Conservation (phyloP, 2,329 filamentous ascomycete species). For the Calonectria pseudoreteaudii region DNA sequence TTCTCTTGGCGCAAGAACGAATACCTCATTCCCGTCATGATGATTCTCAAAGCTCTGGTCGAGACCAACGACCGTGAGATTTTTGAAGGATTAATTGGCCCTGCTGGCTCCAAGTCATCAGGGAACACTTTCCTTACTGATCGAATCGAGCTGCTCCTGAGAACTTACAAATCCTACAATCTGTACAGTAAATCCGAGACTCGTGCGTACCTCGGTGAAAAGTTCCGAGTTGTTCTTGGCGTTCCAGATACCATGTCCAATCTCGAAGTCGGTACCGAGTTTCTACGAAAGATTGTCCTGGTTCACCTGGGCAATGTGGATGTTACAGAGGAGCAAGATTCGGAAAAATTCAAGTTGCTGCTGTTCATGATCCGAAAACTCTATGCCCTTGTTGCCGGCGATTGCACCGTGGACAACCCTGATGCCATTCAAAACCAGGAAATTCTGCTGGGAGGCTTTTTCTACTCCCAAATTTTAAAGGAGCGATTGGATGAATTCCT, state of each 20-base stretch:
- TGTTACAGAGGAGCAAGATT: constrained; percentile 85
- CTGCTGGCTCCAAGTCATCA: constrained; percentile 79
- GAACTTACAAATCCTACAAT: constrained; percentile 92
- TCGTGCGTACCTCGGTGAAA: constrained; percentile 86
- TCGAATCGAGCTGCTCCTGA: constrained; percentile 88
- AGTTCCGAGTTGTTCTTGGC: constrained; percentile 89
- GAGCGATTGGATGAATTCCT: constrained; percentile 94
- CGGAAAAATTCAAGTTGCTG: constrained; percentile 93
- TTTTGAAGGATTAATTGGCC: constrained; percentile 91
- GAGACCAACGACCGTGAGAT: constrained; percentile 98
- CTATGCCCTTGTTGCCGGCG: constrained; percentile 91
- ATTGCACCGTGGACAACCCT: constrained; percentile 93
- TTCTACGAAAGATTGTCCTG: constrained; percentile 88
- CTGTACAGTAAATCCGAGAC: constrained; percentile 86
- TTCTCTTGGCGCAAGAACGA: constrained; percentile 99
- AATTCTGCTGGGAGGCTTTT: constrained; percentile 89
- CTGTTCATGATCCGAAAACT: constrained; percentile 97
- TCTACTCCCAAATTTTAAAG: constrained; percentile 96
- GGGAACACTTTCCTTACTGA: constrained; percentile 95
- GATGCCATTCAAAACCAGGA: constrained; percentile 98
- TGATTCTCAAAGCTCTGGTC: constrained; percentile 94
- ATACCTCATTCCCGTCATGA: constrained; percentile 94
- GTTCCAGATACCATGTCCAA: constrained; percentile 87
- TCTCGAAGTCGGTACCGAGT: constrained; percentile 91
- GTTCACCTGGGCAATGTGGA: constrained; percentile 90